Evolutionary conservation across 2,329 filamentous ascomycete species (phyloP).

Genomic region (Penicillium griseofulvum): DNA sequence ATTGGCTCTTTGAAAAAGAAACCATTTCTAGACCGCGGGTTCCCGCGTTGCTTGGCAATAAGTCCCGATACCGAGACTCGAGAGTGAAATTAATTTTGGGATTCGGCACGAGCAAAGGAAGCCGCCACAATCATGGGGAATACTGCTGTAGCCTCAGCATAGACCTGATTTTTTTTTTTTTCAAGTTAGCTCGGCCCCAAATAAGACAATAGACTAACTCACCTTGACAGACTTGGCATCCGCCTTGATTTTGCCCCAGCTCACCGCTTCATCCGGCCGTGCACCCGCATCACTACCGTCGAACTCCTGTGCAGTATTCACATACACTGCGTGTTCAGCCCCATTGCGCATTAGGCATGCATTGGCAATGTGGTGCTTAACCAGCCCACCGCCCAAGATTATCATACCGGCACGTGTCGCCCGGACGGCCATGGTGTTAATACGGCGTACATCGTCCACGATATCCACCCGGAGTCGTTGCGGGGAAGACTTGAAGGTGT

Average conservation of each 20-base stretch:
- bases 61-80: background rate
- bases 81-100: conserved; percentile 3
- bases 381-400: conserved; percentile 86
- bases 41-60: conserved; percentile 11
- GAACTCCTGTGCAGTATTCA: conserved; percentile 97
- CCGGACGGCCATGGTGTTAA: conserved; percentile 87
- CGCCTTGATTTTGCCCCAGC: conserved; percentile 96
- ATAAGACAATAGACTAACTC: conserved; percentile 42
- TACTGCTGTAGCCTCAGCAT: conserved; percentile 65
- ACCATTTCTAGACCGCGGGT: conserved; percentile 4
- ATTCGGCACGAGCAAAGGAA: conserved; percentile 56
- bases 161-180: no score
- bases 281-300: conserved; percentile 96
- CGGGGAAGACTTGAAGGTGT: conserved; percentile 88
- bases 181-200: background rate
- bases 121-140: conserved; percentile 67
- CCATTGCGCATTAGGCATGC: conserved; percentile 97
- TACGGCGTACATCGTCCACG: conserved; percentile 85
- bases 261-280: conserved; percentile 91
- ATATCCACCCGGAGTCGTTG: conserved; percentile 81
- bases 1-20: background rate
- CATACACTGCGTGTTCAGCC: conserved; percentile 93
- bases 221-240: conserved; percentile 89
- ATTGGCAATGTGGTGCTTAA: conserved; percentile 98
- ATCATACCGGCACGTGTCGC: conserved; percentile 93